Conservation (phyloP, 345 rosid species). For the Hypericum perforatum region DNA sequence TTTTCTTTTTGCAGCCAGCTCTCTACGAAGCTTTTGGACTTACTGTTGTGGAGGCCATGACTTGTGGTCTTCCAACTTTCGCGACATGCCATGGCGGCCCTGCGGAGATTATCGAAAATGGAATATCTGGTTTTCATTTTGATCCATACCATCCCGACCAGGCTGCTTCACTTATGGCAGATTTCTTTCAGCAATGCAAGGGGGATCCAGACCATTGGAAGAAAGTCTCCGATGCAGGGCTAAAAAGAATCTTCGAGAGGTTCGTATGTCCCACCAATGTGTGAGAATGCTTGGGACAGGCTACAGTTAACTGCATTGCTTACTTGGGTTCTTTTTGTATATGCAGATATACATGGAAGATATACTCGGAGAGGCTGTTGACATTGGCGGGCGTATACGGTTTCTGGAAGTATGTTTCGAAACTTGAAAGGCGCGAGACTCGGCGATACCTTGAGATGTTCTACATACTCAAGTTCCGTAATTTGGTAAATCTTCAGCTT, state of each 20-base stretch:
- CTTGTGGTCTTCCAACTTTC: constrained; percentile 91
- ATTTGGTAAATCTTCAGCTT: constrained; percentile 42
- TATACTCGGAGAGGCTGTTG: constrained; percentile 84
- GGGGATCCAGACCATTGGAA: constrained; percentile 75
- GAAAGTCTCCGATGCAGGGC: constrained; percentile 64
- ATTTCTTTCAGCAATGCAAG: constrained; percentile 64
- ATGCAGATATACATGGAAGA: constrained; percentile 90
- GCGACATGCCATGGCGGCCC: constrained; percentile 98
- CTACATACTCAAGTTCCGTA: constrained; percentile 88
- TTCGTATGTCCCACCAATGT: constrained; percentile 5
- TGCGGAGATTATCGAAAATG: constrained; percentile 83
- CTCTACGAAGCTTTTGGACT: constrained; percentile 98
- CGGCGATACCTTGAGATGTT: constrained; percentile 97
- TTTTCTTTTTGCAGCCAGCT: constrained; percentile 55
- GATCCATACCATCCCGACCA: constrained; percentile 95
- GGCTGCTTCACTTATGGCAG: constrained; percentile 42
- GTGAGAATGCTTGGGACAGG: no score
- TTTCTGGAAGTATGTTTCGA: constrained; percentile 88
- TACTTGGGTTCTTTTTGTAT: constrained; percentile 8
- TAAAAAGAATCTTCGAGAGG: constrained; percentile 82
- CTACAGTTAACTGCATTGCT: neutral
- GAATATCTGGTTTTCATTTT: constrained; percentile 78
- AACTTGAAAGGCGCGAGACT: constrained; percentile 86
- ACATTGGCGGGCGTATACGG: constrained; percentile 95
- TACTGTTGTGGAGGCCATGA: constrained; percentile 96